phyloP scores from a whole-genome alignment of 371 early-diverging fungal genomes.

The Blakeslea trispora region DNA sequence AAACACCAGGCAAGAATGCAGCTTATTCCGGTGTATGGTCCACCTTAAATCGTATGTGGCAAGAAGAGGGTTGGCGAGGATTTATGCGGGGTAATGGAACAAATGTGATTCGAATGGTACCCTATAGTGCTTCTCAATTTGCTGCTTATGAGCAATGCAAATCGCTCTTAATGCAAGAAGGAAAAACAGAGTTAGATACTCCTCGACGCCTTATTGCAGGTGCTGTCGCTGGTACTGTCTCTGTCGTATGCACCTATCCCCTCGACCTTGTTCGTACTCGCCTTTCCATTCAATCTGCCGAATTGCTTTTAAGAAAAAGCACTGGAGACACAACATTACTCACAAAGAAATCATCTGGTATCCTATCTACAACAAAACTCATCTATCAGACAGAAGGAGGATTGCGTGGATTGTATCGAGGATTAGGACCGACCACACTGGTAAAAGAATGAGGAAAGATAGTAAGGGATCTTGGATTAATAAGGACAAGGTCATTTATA shows the following conservation, averaged over 20 bases:
- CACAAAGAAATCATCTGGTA: conserved; percentile 67
- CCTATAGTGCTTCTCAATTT: conserved; percentile 91
- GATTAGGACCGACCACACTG: conserved; percentile 80
- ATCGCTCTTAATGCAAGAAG: conserved; percentile 65
- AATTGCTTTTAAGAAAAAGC: no score
- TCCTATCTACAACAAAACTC: conserved; percentile 59
- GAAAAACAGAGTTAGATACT: conserved; percentile 72
- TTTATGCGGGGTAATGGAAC: conserved; percentile 94
- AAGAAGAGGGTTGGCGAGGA: conserved; percentile 82
- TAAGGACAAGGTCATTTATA: no score
- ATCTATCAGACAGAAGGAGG: conserved; percentile 84
- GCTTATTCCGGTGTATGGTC: conserved; percentile 71
- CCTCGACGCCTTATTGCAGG: conserved; percentile 75
- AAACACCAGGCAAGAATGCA: conserved; percentile 65
- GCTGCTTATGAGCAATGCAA: conserved; percentile 84
- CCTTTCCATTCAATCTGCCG: conserved; percentile 74
- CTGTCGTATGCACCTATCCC: conserved; percentile 86
- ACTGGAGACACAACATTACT: no score
- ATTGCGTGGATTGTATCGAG: conserved; percentile 79
- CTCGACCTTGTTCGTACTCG: conserved; percentile 89
- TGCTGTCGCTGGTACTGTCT: conserved; percentile 82
- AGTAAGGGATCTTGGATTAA: background rate
- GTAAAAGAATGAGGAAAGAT: conserved; percentile 36
- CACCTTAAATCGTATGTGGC: conserved; percentile 82
- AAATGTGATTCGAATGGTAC: conserved; percentile 90